Base-by-base conservation (phyloP, 371 early-diverging fungal genomes). In the Choanephora cucurbitarum region DNA sequence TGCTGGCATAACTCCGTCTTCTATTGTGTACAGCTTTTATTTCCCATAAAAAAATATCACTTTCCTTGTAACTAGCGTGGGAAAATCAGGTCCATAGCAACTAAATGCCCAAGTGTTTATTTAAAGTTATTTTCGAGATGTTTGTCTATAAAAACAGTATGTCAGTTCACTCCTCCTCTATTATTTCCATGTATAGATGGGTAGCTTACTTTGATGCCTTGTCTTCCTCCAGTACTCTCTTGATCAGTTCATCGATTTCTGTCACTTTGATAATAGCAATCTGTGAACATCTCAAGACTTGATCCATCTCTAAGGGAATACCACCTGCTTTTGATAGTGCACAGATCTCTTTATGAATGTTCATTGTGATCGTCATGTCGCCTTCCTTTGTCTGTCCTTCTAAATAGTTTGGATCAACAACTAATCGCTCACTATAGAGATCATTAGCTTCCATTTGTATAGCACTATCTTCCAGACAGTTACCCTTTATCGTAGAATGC, bases 311-410 rank as follows among this genome's bases (percentile, higher is more conserved):
- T 58, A 93, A 62, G 11, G 91, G 81, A 44, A 86, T 83, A 23
- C 96, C 96, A n/a, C 97, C 98, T 5, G 95, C 90, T 70, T 97
- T 95, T 46, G 86, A 83, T 44, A 97, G 54, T 6, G 93, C 84
- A 60, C 96, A 96, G 9, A 98, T 78, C 69, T 98, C 98, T 44
- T 88, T 82, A 71, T 97, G 92, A 8, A 88, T 79, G 59, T 97
- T 97, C 64, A 96, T 78, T 17, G 94, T 91, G 28, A 97, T 72
- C 0, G 94, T 91, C 85, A 97, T 85, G 39, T 84, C 81, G 11
- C 93, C 94, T 40, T 85, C 83, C 64, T 84, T 79, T 11, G 87
- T 72, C 66, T 90, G 90, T 62, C 95, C 96, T 60, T 98, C 98
- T 39, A 91, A 52, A 44, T 81, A 72, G 24, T 72, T 85, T 0